Evolutionary conservation across 495 filamentous ascomycete species (phyloP), one percentile per base, ranked within the genome.

Genomic region (Lentithecium fluviatile): DNA sequence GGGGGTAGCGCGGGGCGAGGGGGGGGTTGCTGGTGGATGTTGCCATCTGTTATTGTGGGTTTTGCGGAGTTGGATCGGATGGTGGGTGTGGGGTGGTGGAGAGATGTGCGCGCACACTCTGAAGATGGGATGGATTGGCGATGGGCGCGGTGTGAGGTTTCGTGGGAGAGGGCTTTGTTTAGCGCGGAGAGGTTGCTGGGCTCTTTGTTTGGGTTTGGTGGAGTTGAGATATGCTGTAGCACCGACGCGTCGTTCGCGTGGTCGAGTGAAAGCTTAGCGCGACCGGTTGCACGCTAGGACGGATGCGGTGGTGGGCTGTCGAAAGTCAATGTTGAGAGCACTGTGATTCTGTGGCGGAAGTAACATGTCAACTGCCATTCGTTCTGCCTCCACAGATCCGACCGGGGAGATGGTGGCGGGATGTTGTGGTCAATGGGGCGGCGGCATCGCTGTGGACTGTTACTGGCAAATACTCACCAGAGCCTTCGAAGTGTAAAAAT

Each of bases 21-120:
- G 29, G 23, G 2, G 58, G 63, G 54, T 69, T 56, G 17, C 24
- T 54, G 20, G 60, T 48, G 50, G 56, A 61, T 49, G 57, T 69
- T 19, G 66, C 66, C 66, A 66, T 69, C 37, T 24, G 20, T 23
- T 42, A 11, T n/a, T 37, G 36, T 25, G 51, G 19, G 38, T 29
- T 15, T 11, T 4, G 34, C 26, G 12, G 25, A 17, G 19, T 19
- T 25, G 42, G n/a, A n/a, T n/a, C n/a, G n/a, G n/a, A n/a, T n/a
- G n/a, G n/a, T n/a, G n/a, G n/a, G n/a, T n/a, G n/a, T n/a, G n/a
- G n/a, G n/a, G n/a, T n/a, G n/a, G n/a, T n/a, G n/a, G n/a, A n/a
- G n/a, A n/a, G n/a, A n/a, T n/a, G n/a, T n/a, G n/a, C n/a, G n/a
- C n/a, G n/a, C n/a, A n/a, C n/a, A n/a, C n/a, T n/a, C n/a, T n/a